Percentiles rank a stretch among this genome's conserved stretches.
These are phyloP conservation scores for Alternaria ventricosa DNA, from an alignment of 2,329 filamentous ascomycete genomes.

Conservation along the genomic window DNA sequence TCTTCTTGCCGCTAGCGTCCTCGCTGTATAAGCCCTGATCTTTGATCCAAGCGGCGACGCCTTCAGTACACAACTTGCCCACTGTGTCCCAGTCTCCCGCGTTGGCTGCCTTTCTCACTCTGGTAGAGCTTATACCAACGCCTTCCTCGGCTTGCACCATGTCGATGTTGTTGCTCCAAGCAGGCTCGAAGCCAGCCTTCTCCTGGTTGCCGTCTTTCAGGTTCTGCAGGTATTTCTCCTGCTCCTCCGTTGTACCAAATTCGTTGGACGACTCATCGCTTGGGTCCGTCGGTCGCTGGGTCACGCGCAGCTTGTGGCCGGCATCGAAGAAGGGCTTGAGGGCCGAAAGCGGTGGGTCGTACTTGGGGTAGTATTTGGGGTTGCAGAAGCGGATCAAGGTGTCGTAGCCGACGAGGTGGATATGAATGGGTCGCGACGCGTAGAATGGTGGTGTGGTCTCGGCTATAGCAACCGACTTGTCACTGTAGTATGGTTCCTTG, in stretches of 20 bases:
- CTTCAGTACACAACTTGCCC: constrained; percentile 61
- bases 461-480: constrained; percentile 69
- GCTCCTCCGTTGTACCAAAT: constrained; percentile 64
- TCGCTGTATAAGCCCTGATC: constrained; percentile 62
- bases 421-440: constrained; percentile 55
- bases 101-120: constrained; percentile 65
- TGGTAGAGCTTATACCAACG: constrained; percentile 64
- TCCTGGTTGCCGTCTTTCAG: constrained; percentile 59
- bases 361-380: constrained; percentile 70
- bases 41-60: constrained; percentile 66
- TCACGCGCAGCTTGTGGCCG: constrained; percentile 67
- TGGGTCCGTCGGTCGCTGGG: constrained; percentile 59
- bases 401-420: constrained; percentile 78
- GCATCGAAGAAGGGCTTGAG: constrained; percentile 68
- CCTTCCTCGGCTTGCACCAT: constrained; percentile 62
- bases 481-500: constrained; percentile 74
- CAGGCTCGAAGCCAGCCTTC: constrained; percentile 60
- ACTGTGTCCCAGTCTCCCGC: constrained; percentile 57
- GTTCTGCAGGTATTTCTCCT: constrained; percentile 61
- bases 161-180: constrained; percentile 68
- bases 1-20: constrained; percentile 44
- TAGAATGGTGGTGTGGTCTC: constrained; percentile 46
- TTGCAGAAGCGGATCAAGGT: constrained; percentile 76
- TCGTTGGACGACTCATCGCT: constrained; percentile 55
- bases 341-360: constrained; percentile 57